Evolutionary conservation across 148 eudicot genomes (phyloP).

Genomic region (Polygonum maritimum): DNA sequence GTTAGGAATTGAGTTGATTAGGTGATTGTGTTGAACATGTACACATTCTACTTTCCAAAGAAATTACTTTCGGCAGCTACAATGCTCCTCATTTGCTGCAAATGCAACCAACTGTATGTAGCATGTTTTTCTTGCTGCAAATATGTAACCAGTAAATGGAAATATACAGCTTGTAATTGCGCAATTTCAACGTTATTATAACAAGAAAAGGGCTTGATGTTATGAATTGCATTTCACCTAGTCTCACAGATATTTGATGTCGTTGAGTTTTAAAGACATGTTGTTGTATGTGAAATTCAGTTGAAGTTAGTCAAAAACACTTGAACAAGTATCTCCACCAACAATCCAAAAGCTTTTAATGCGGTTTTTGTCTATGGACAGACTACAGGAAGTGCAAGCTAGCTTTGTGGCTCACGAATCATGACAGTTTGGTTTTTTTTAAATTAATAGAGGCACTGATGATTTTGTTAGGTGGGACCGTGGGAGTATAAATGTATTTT

Average conservation of each 20-base stretch:
- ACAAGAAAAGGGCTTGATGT: background rate
- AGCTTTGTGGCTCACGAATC: too few species aligned
- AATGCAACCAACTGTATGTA: background rate
- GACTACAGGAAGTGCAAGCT: too few species aligned
- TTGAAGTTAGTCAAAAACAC: too few species aligned
- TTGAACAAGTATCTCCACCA: too few species aligned
- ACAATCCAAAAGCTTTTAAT: too few species aligned
- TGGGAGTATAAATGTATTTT: too few species aligned
- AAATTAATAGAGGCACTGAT: too few species aligned
- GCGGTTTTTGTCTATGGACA: too few species aligned
- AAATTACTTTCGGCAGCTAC: background rate
- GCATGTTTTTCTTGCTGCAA: background rate
- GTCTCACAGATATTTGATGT: background rate
- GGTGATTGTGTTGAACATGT: slow-evolving; percentile 3
- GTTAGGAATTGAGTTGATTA: background rate
- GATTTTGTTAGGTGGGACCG: too few species aligned
- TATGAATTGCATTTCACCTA: background rate
- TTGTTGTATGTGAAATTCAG: too few species aligned
- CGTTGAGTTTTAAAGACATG: too few species aligned
- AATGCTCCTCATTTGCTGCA: background rate
- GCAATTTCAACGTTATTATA: background rate
- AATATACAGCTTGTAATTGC: background rate
- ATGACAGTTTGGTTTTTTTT: too few species aligned
- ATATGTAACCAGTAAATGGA: background rate
- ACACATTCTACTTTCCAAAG: background rate